phyloP scores from a whole-genome alignment of 2,329 filamentous ascomycete species.

The Aspergillus pseudotamarii region DNA sequence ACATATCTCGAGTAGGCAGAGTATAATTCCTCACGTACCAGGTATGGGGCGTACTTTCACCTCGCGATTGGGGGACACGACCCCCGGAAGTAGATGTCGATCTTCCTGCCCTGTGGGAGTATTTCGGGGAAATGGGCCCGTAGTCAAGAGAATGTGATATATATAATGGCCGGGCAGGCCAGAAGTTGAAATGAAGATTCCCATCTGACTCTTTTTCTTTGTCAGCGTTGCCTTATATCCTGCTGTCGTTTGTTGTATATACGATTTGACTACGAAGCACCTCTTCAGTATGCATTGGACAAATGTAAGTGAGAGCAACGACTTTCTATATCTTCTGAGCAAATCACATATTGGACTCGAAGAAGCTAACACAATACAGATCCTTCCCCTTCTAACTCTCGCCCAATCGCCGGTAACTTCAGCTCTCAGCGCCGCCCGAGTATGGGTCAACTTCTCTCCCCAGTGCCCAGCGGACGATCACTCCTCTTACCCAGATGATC shows the following conservation, averaged over 20 bases:
- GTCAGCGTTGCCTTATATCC: neutral
- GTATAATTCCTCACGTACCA: neutral
- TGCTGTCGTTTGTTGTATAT: neutral
- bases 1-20: neutral
- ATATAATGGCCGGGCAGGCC: neutral
- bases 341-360: constrained; percentile 50
- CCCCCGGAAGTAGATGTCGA: neutral
- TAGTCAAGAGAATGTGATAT: neutral
- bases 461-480: constrained; percentile 23
- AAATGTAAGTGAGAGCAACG: constrained; percentile 6
- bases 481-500: neutral
- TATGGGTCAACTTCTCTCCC: constrained; percentile 37
- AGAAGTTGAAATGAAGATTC: neutral
- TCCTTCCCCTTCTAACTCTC: constrained; percentile 23
- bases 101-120: neutral
- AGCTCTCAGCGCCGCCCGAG: constrained; percentile 28
- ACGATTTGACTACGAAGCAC: neutral
- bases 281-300: constrained; percentile 9
- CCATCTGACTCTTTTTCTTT: too few species aligned
- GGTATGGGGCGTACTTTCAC: neutral
- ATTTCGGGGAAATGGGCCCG: neutral
- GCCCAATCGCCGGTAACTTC: constrained; percentile 21
- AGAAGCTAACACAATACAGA: constrained; percentile 31
- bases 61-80: neutral
- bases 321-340: neutral